These are phyloP conservation scores for Arachis hypogaea DNA, from an alignment of 306 rosid species.

Conservation along the genomic window DNA sequence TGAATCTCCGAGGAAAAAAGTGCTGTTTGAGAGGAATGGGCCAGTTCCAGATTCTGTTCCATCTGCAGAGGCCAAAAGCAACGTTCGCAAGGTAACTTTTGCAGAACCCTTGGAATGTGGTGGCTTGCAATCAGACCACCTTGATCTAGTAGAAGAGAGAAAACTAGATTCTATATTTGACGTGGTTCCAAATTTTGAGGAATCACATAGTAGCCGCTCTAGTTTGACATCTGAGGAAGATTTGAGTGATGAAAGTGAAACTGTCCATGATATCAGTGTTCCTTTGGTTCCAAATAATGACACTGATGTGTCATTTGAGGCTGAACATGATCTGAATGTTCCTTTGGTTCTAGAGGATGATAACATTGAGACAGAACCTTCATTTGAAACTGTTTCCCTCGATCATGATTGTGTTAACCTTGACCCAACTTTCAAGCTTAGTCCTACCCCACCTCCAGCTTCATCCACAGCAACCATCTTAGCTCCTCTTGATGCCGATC, in stretches of 20 bases:
- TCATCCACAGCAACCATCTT: conserved; percentile 37
- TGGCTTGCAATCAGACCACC: background rate
- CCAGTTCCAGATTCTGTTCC: conserved; percentile 46
- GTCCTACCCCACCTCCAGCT: conserved; percentile 58
- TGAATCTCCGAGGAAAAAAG: conserved; percentile 72
- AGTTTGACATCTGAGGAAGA: conserved; percentile 38
- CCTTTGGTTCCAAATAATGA: conserved; percentile 34
- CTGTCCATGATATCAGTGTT: conserved; percentile 1
- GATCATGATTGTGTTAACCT: conserved; percentile 68
- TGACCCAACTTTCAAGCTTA: conserved; percentile 69
- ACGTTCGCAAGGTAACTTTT: conserved; percentile 53
- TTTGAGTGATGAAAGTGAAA: conserved; percentile 35
- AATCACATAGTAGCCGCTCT: conserved; percentile 3
- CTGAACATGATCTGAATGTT: conserved; percentile 14
- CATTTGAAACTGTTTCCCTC: conserved; percentile 27
- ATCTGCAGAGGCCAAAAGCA: conserved; percentile 46
- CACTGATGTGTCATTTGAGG: conserved; percentile 22
- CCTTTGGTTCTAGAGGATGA: conserved; percentile 25
- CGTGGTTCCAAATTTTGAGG: conserved; percentile 37
- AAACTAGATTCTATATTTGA: conserved; percentile 29
- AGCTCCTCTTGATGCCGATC: conserved; percentile 69
- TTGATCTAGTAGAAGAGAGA: conserved; percentile 26
- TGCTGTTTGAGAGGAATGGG: conserved; percentile 72
- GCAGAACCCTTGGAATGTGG: conserved; percentile 41
- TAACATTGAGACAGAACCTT: conserved; percentile 19